Evolutionary conservation across 2,329 filamentous ascomycete genomes (phyloP).

Genomic region (Ceratocystis diversiconidia): DNA sequence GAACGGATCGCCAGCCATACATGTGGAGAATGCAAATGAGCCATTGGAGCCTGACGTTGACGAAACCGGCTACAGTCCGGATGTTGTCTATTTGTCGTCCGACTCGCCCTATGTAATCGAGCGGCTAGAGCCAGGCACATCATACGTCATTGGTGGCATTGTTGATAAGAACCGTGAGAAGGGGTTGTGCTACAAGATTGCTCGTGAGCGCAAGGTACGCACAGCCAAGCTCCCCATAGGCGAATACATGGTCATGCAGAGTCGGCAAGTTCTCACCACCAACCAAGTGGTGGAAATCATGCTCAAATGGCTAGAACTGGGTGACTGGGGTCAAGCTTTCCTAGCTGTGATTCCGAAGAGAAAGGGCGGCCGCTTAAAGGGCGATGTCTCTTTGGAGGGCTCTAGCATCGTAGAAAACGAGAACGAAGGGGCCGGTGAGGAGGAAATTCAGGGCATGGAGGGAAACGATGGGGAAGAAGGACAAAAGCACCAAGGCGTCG

Average conservation of each 20-base stretch:
- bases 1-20: conserved; percentile 15
- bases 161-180: conserved; percentile 97
- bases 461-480: conserved; percentile 8
- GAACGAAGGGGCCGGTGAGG: conserved; percentile 24
- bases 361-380: conserved; percentile 62
- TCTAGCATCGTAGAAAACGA: conserved; percentile 21
- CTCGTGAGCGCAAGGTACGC: conserved; percentile 58
- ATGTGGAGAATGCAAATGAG: conserved; percentile 21
- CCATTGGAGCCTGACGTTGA: conserved; percentile 25
- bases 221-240: conserved; percentile 89
- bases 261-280: conserved; percentile 71
- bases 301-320: conserved; percentile 77
- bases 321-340: conserved; percentile 87
- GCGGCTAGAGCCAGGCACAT: conserved; percentile 71
- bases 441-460: conserved; percentile 15
- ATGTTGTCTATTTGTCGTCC: conserved; percentile 73
- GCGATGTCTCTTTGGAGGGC: conserved; percentile 18
- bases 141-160: conserved; percentile 84
- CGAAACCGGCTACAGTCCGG: conserved; percentile 26
- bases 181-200: conserved; percentile 76
- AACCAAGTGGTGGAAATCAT: conserved; percentile 98
- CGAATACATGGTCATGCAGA: conserved; percentile 86
- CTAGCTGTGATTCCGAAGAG: conserved; percentile 75
- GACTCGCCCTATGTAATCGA: conserved; percentile 80
- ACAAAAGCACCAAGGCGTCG: conserved; percentile 4